phyloP scores from a whole-genome alignment of 345 rosid genomes.

The Viola odorata region DNA sequence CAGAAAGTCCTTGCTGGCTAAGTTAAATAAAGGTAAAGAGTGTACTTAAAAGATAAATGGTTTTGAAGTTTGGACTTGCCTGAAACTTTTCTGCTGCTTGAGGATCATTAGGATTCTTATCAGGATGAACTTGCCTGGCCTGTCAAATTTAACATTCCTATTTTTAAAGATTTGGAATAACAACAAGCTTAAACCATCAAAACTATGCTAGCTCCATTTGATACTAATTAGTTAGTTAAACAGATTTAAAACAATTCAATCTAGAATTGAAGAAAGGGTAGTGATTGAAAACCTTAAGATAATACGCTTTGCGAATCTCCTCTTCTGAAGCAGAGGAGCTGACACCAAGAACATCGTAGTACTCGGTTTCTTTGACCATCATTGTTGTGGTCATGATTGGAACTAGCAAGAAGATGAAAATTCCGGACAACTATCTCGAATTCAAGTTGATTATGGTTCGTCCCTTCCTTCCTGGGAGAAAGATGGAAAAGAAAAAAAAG shows the following conservation, averaged over 20 bases:
- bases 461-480: too few relatives aligned
- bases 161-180: neutral
- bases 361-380: constrained; percentile 70
- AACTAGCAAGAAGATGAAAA: neutral
- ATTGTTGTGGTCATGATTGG: neutral
- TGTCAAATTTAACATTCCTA: constrained; percentile 14
- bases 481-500: too few relatives aligned
- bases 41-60: neutral
- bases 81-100: constrained; percentile 69
- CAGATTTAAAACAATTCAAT: neutral
- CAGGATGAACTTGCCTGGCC: constrained; percentile 85
- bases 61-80: constrained; percentile 22
- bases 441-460: neutral
- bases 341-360: constrained; percentile 61
- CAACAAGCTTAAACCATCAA: neutral
- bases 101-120: constrained; percentile 69
- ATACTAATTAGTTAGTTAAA: neutral
- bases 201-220: neutral
- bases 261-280: neutral
- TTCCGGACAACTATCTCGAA: neutral
- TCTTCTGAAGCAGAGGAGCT: constrained; percentile 51
- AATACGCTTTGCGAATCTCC: constrained; percentile 70
- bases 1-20: constrained; percentile 8
- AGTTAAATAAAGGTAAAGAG: neutral
- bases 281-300: constrained; percentile 44